Base-by-base conservation (phyloP, 2,329 filamentous ascomycete genomes). In the Pseudogymnoascus sp. region DNA sequence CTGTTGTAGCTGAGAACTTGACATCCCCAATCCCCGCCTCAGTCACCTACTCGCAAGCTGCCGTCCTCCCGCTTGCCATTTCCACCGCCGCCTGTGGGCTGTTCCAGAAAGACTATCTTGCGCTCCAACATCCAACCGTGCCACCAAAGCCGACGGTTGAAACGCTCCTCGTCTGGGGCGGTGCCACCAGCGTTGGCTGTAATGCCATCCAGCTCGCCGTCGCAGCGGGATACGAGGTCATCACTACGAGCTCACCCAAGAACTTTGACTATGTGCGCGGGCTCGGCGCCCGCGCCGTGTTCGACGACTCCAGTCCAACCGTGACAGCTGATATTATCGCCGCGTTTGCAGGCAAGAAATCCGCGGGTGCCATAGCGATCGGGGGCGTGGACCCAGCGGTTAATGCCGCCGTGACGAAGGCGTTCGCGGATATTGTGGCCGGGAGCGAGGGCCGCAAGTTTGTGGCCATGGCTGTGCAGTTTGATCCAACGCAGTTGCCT, bases 141-240 rank as follows among this genome's bases (percentile, higher is more conserved):
- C 65, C 67, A 23, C 64, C 70, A 41, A 23, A 63, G 64, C 60
- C 60, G 16, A 59, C 49, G 18, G 12, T 61, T 40, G 45, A 63
- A 63, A 59, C 35, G 9, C 12, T 52, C 25, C 45, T 52, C 14
- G 63, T 71, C 35, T 69, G 67, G 59, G 68, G 67, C 14, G 69
- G 62, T 3, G 63, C 63, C 12, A 65, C 63, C 7, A 66, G 65
- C 25, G 60, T 68, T 45, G 67, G 67, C 11, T 59, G 40, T 5
- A 72, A 69, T 2, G 77, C 76, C 0, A 76, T 80, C 45, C 79
- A 81, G 63, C 68, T 80, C 4, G 77, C 76, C 0, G 71, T 68
- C 0, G 74, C 71, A 0, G 69, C 75, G 11, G 77, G 78, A 4
- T 73, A 77, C 60, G 72, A 74, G 23, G 76, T 81, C 8, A 67